These are phyloP conservation scores for Dalbergia cochinchinensis DNA, from an alignment of 306 rosid species.

Conservation along the genomic window DNA sequence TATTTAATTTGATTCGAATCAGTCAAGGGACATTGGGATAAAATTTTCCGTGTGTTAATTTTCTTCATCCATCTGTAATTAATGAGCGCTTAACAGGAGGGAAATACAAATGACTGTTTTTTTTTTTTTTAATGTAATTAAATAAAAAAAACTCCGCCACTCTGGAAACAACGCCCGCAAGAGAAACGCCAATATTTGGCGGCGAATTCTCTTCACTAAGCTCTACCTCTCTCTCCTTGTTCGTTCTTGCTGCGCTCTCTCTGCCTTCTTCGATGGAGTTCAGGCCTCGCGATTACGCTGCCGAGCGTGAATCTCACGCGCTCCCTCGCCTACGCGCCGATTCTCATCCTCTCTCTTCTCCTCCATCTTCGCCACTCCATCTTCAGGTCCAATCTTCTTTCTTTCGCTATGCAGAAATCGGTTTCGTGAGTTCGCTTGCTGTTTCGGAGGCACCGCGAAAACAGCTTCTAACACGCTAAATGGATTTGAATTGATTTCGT, in stretches of 20 bases:
- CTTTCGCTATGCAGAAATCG: not conserved
- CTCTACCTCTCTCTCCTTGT: not conserved
- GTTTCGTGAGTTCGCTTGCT: not conserved
- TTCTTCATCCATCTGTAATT: too few relatives aligned
- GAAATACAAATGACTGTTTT: too few relatives aligned
- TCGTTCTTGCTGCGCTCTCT: not conserved
- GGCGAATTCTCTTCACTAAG: not conserved
- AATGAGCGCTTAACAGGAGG: too few relatives aligned
- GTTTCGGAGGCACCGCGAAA: not conserved
- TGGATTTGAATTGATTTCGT: conserved; percentile 18
- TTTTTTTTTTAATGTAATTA: too few relatives aligned
- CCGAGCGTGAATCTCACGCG: conserved; percentile 64
- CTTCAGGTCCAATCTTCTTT: conserved; percentile 57
- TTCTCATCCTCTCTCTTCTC: conserved; percentile 66
- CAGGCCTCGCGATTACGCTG: conserved; percentile 74
- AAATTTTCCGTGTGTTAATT: too few relatives aligned
- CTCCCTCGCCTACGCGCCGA: conserved; percentile 67
- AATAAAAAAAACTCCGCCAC: too few relatives aligned
- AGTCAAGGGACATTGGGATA: too few relatives aligned
- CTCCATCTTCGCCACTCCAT: conserved; percentile 41
- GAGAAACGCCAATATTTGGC: not conserved
- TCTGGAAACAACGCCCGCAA: conserved; percentile 4
- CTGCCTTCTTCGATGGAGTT: conserved; percentile 69
- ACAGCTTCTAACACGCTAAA: conserved; percentile 8
- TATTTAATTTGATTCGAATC: too few relatives aligned